Percentiles rank a stretch among this genome's conserved stretches.
Evolutionary conservation across 2,329 filamentous ascomycete genomes (phyloP).

Genomic region (Colletotrichum chlorophyti): DNA sequence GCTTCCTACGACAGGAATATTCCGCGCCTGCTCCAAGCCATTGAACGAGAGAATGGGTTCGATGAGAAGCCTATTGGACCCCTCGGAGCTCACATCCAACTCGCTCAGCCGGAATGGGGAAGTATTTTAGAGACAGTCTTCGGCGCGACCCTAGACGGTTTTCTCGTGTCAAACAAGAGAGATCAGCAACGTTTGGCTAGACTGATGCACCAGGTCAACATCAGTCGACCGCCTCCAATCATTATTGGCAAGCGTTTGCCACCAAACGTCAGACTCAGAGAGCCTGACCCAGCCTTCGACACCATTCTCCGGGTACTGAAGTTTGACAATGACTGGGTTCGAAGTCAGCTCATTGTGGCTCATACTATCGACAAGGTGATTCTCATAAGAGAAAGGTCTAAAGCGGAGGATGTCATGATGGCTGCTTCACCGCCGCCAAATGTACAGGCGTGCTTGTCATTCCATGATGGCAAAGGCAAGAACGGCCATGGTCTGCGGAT

Average conservation of each 20-base stretch:
- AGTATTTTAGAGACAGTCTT: conserved; percentile 80
- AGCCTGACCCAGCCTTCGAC: conserved; percentile 75
- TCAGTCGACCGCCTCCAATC: conserved; percentile 58
- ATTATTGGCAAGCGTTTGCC: conserved; percentile 66
- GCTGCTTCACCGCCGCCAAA: conserved; percentile 67
- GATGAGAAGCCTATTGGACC: conserved; percentile 80
- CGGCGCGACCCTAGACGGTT: conserved; percentile 73
- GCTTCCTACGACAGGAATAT: conserved; percentile 71
- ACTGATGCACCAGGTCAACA: conserved; percentile 65
- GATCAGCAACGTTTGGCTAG: conserved; percentile 74
- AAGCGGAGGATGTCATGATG: conserved; percentile 76
- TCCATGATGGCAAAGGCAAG: conserved; percentile 61
- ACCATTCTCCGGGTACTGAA: conserved; percentile 84
- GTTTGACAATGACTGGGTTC: conserved; percentile 80
- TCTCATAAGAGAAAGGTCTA: conserved; percentile 71
- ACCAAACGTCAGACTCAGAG: conserved; percentile 68
- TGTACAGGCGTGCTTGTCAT: conserved; percentile 74
- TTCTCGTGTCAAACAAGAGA: conserved; percentile 79
- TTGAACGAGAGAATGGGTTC: conserved; percentile 75
- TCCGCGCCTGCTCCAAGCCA: conserved; percentile 68
- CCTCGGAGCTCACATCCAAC: conserved; percentile 77
- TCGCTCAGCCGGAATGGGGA: conserved; percentile 84
- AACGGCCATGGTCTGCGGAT: conserved; percentile 30
- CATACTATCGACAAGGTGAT: conserved; percentile 84
- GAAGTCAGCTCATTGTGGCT: conserved; percentile 83